Base-by-base conservation (phyloP, 2,329 filamentous ascomycete genomes). In the Hypoxylon rubiginosum region DNA sequence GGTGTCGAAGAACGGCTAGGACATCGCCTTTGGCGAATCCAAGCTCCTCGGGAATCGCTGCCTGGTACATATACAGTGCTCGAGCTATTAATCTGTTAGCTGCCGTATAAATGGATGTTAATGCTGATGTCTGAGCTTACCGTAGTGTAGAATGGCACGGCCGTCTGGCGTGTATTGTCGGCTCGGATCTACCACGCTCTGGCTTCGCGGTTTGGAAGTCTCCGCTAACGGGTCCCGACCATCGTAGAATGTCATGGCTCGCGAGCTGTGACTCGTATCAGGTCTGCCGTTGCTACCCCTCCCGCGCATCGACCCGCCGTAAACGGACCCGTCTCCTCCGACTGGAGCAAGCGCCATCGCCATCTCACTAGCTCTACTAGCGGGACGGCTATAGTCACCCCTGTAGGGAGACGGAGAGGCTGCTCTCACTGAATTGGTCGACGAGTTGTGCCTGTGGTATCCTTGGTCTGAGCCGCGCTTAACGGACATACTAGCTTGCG, bases 21-120 rank as follows among this genome's bases (percentile, higher is more conserved):
- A 95, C 89, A 76, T 99, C 97, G 51, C 94, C 94, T 82, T 99
- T 99, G 50, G 86, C 85, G 79, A 99, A 99, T 13, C 92, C 91
- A 19, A 99, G 83, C 80, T 99, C 97, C 77, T 98, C 96, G 0
- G 95, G 93, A 63, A 99, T 99, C 21, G 94, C 95, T 2, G 96
- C 94, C 75, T 92, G 90, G 79, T 99, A 99, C 83, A 93, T 90
- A 80, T 98, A 99, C 83, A 97, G 86, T 26, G 96, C 95, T 45
- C 95, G 92, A 58, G 96, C 96, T 98, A 73, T 52, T 41, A 67
- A 45, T 56, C 49, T n/a, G 57, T 62, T 52, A 68, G 62, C 50
- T 4, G 60, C 34, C 41, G 34, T 24, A 17, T 17, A 4, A 34
- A 36, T 15, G 13, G 5, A 50, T 58, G 19, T 55, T 52, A 70